Evolutionary conservation across 2,329 filamentous ascomycete genomes (phyloP).

Genomic region (Monosporascus sp.): DNA sequence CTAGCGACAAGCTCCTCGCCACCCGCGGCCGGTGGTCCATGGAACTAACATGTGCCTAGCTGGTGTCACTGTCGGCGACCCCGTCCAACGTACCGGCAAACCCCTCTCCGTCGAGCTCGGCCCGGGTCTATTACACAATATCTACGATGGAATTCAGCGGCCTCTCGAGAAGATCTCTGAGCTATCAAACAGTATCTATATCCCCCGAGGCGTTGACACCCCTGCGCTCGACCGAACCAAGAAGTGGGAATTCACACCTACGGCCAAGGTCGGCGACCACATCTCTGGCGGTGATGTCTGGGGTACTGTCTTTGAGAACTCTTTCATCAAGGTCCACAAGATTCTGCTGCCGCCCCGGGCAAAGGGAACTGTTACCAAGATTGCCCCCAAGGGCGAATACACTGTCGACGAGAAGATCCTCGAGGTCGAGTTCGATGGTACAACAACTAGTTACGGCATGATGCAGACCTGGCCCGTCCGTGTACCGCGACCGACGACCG

Average conservation of each 20-base stretch:
- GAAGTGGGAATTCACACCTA: constrained; percentile 95
- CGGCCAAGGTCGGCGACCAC: constrained; percentile 91
- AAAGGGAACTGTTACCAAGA: constrained; percentile 85
- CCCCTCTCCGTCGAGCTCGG: constrained; percentile 96
- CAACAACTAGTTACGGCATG: constrained; percentile 92
- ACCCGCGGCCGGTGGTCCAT: neutral
- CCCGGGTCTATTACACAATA: constrained; percentile 95
- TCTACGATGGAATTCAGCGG: constrained; percentile 98
- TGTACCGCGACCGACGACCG: constrained; percentile 84
- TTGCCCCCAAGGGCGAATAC: constrained; percentile 84
- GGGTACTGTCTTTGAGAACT: constrained; percentile 94
- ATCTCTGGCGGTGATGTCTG: constrained; percentile 95
- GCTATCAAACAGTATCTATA: constrained; percentile 84
- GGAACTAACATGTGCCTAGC: constrained; percentile 43
- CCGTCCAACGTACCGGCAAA: constrained; percentile 85
- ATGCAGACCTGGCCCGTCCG: constrained; percentile 99
- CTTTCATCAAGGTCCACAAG: constrained; percentile 86
- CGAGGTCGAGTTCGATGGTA: constrained; percentile 94
- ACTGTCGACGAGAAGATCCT: constrained; percentile 91
- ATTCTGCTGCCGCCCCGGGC: constrained; percentile 88
- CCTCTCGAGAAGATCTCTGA: constrained; percentile 81
- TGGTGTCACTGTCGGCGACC: constrained; percentile 92
- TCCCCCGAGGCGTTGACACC: constrained; percentile 85
- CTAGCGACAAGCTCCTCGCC: neutral
- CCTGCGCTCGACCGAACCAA: constrained; percentile 84